A percentile compares a stretch with the other conserved stretches of the same genome.
Conservation (phyloP, 176 grass and related monocot species). For the Otatea glauca region DNA sequence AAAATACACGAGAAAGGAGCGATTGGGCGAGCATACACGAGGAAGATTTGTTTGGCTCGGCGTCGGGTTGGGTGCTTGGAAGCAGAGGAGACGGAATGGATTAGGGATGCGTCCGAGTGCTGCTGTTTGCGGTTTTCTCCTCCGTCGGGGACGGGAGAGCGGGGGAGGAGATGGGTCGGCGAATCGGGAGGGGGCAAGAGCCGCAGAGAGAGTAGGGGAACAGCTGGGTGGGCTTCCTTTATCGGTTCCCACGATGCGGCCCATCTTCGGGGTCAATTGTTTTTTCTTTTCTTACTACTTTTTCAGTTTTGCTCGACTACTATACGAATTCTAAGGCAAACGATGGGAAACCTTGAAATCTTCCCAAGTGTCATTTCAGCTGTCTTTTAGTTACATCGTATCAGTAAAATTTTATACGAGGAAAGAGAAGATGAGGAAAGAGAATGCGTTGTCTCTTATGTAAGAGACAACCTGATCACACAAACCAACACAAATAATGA, state of each 20-base stretch:
- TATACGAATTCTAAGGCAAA: neutral
- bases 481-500: no score
- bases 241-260: neutral
- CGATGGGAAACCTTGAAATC: neutral
- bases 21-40: neutral
- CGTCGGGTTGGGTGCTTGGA: neutral
- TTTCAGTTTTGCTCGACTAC: no score
- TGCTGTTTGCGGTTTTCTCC: neutral
- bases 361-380: neutral
- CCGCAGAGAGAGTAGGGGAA: neutral
- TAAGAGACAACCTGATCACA: no score
- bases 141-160: neutral
- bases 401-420: no score
- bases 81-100: neutral
- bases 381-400: no score
- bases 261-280: neutral
- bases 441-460: no score
- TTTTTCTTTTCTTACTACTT: no score
- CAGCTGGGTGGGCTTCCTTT: neutral
- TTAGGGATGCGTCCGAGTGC: constrained; percentile 3
- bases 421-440: no score
- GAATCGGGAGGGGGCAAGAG: neutral
- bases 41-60: neutral
- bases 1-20: neutral
- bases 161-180: neutral